Evolutionary conservation across 371 early-diverging fungal genomes (phyloP), one percentile per base, ranked within the genome.

Genomic region (Saksenaea vasiformis): DNA sequence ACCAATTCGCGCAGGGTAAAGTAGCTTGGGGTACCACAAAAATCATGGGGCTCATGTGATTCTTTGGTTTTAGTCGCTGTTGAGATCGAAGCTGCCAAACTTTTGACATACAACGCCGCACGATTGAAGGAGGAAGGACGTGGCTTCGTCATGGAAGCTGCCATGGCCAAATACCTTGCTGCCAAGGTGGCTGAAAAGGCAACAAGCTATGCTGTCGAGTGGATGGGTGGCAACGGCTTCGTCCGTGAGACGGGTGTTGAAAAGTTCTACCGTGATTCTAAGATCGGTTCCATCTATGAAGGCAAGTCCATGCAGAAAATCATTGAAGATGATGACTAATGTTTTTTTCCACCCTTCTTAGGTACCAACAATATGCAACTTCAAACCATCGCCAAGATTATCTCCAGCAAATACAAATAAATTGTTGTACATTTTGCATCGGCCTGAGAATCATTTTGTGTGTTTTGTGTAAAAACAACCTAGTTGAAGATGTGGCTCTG

Each of bases 161-260:
- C 98, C 55, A 97, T 98, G 98, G 97, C 97, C 70, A 98, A 98
- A 83, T 88, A 96, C 19, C 92, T 90, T 70, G 84, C 96, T 28
- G 92, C 94, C 57, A 96, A 98, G 85, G 91, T 98, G 10, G 99
- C 99, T 37, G 96, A 96, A 76, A 88, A 87, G 67, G 87, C 95
- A 11, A 86, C 96, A 17, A 86, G 92, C n/a, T 88, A 92, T 74
- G 92, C 93, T 41, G 85, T 98, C 58, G 99, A 98, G 78, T 98
- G 97, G 98, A 84, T 93, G 79, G 99, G 99, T 69, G 99, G 99
- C 57, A 91, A 96, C 58, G 97, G 96, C 11, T 98, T 98, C 82
- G 94, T 95, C 3, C 86, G 96, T 61, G 74, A 75, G 58, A 64
- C 71, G 9, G 74, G 78, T 63, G 84, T 92, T 41, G 99, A 98